Evolutionary conservation across 176 grass and related monocot species (phyloP).

Genomic region (Microstegium vimineum): DNA sequence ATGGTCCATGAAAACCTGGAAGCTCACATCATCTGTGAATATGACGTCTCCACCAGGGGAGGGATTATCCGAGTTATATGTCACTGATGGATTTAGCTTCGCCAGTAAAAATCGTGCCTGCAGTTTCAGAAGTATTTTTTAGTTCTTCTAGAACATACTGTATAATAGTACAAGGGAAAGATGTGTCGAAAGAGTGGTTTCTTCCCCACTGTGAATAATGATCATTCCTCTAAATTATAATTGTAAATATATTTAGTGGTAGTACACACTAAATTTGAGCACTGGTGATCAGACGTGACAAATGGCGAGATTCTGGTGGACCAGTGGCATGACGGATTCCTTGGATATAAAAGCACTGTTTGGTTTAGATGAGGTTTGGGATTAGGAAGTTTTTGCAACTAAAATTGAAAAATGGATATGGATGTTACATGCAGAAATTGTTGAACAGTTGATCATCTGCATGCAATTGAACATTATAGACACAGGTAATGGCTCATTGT

Average conservation of each 20-base stretch:
- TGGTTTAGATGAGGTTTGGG: neutral
- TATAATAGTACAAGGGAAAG: neutral
- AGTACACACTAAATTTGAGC: neutral
- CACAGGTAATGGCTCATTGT: neutral
- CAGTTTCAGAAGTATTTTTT: constrained; percentile 11
- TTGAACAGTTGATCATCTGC: neutral
- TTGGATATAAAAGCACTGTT: neutral
- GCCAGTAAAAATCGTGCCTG: constrained; percentile 89
- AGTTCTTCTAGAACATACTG: neutral
- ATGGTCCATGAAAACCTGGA: constrained; percentile 88
- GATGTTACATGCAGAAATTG: neutral
- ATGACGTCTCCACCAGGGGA: constrained; percentile 63
- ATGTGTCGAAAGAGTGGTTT: neutral
- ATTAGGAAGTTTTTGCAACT: neutral
- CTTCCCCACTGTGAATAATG: neutral
- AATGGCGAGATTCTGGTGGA: too few species aligned
- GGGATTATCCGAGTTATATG: constrained; percentile 66
- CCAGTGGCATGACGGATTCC: neutral
- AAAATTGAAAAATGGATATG: neutral
- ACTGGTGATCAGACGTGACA: too few species aligned
- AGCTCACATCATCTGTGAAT: constrained; percentile 93
- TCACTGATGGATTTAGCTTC: constrained; percentile 83
- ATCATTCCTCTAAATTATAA: neutral
- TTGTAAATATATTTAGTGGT: neutral
- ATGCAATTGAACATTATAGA: neutral